Base-by-base conservation (phyloP, 345 rosid species). In the Eucalyptus victrix region DNA sequence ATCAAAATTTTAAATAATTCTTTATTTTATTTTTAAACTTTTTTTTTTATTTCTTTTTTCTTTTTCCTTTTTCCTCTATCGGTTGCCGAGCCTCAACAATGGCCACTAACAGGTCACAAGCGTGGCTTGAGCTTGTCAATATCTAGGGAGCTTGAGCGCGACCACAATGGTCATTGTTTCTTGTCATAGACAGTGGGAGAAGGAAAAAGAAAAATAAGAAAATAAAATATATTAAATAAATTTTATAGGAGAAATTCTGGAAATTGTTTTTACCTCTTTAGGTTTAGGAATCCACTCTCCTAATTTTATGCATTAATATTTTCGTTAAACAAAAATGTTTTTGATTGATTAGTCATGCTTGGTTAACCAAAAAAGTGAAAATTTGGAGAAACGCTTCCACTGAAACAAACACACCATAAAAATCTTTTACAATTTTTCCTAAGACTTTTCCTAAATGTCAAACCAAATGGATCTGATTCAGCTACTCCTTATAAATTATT, bases 61-160 rank as follows among this genome's bases (percentile, higher is more conserved):
- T 1, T 60, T 60, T 60, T 60, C 2, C 4, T 26, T 60, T 4
- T 28, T 60, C 4, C 17, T 28, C 0, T 5, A 0, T 6, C 0
- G 0, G 0, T 24, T 9, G 28, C 6, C 0, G 0, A 56, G 1
- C 1, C 60, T 56, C 5, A 23, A 8, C 0, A 1, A 54, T 9
- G 28, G 6, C 26, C 26, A 21, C 28, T 9, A 0, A 56, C 0
- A 56, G 3, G 28, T 3, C 60, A 23, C 60, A 23, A 56, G 60
- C 1, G 1, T 21, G 62, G 28, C 62, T 56, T 56, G 60, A 56
- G 60, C 28, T 54, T 1, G 0, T 51, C 9, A 51, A 51, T 18
- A 7, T 51, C 9, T 1, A 0, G 23, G 3, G 60, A 56, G 60
- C 60, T 9, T 54, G 60, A 54, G 0, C 62, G 0, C 0, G 2